Conservation (phyloP, 2,329 filamentous ascomycete species). For the Macroventuria anomochaeta region DNA sequence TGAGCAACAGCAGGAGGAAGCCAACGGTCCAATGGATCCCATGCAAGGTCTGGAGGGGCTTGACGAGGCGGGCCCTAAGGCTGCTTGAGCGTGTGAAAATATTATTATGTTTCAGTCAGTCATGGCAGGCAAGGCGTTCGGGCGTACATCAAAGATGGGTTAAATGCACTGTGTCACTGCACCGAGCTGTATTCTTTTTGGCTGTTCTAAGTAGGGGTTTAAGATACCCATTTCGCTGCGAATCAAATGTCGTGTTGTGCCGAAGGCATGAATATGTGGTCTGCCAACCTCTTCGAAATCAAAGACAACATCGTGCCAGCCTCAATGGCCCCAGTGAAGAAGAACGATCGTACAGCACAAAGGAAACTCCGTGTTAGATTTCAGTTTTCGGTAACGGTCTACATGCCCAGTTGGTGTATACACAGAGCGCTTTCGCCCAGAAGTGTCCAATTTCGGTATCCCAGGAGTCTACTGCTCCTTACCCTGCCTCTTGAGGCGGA, state of each 20-base stretch:
- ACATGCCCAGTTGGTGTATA: constrained; percentile 27
- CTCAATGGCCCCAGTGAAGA: neutral
- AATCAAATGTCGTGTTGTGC: neutral
- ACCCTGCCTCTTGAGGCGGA: constrained; percentile 78
- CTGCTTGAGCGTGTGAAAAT: constrained; percentile 56
- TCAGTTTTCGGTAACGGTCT: constrained; percentile 22
- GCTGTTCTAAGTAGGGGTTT: neutral
- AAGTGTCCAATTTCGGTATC: constrained; percentile 12
- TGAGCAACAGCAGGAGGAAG: constrained; percentile 60
- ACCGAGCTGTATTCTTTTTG: neutral
- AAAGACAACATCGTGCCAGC: neutral
- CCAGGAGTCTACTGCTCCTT: constrained; percentile 39
- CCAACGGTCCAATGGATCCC: constrained; percentile 73
- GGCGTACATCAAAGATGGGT: constrained; percentile 20
- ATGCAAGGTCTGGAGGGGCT: constrained; percentile 96
- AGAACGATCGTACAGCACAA: constrained; percentile 19
- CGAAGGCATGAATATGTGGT: neutral
- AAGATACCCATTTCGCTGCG: neutral
- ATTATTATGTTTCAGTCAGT: neutral
- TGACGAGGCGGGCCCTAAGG: constrained; percentile 91
- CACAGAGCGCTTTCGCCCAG: constrained; percentile 28
- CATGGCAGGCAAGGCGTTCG: constrained; percentile 26
- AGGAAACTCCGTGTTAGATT: constrained; percentile 37
- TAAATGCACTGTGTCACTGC: constrained; percentile 14
- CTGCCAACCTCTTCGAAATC: neutral